A percentile compares a stretch with the other conserved stretches of the same genome.
Evolutionary conservation across 2,329 filamentous ascomycete genomes (phyloP).

Genomic region (Colletotrichum siamense): DNA sequence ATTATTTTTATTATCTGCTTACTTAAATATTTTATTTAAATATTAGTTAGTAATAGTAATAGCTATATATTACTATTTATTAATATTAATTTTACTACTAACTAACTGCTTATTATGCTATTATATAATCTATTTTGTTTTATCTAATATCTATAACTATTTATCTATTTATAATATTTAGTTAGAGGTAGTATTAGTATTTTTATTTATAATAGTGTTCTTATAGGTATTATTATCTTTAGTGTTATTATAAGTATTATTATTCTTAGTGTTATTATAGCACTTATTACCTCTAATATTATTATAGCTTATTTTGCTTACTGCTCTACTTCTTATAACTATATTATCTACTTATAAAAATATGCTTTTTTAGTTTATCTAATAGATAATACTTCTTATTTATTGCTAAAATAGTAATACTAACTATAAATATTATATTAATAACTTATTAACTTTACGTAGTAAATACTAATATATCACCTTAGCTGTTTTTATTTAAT

Average conservation of each 20-base stretch:
- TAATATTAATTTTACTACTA: too few species aligned
- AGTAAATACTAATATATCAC: conserved; percentile 31
- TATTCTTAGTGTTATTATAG: too few species aligned
- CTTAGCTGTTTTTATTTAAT: conserved; percentile 15
- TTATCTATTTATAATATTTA: neutral
- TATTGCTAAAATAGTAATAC: neutral
- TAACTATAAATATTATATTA: conserved; percentile 29
- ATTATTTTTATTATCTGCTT: neutral
- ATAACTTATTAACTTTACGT: conserved; percentile 26
- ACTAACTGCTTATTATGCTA: too few species aligned
- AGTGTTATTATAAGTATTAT: too few species aligned
- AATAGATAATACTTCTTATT: neutral
- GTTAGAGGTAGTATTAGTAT: rapidly evolving
- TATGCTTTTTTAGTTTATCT: neutral
- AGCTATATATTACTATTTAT: neutral
- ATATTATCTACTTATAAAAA: neutral
- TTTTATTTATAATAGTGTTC: too few species aligned
- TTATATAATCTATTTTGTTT: too few species aligned
- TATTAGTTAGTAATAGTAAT: conserved; percentile 10
- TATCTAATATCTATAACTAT: too few species aligned
- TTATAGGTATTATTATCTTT: too few species aligned
- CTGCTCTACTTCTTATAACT: neutral
- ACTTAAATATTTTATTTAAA: neutral
- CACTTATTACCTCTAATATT: too few species aligned
- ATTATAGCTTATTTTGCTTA: neutral